phyloP scores from a whole-genome alignment of 495 filamentous ascomycete genomes.

The Lasiosphaeriaceae sp. region DNA sequence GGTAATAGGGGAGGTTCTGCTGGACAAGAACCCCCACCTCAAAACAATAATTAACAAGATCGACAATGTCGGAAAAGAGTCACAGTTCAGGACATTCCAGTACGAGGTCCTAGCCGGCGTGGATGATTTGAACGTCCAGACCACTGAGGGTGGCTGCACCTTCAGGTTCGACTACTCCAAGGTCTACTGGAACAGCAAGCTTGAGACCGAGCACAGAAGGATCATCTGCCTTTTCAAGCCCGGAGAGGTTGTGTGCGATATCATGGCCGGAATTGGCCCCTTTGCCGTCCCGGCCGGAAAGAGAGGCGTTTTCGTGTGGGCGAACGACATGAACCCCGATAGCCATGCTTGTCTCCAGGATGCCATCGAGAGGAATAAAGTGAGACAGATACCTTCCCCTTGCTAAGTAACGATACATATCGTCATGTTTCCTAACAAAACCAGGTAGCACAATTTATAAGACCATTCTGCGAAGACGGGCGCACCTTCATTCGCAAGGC shows the following conservation, averaged over 20 bases:
- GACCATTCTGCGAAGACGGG: slow-evolving; percentile 75
- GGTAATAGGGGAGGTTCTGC: slow-evolving; percentile 74
- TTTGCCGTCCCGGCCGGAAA: slow-evolving; percentile 92
- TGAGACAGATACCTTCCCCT: slow-evolving; percentile 30
- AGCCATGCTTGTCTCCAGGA: slow-evolving; percentile 67
- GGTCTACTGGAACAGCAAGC: slow-evolving; percentile 94
- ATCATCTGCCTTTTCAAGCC: slow-evolving; percentile 72
- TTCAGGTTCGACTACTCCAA: slow-evolving; percentile 76
- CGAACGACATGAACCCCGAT: slow-evolving; percentile 94
- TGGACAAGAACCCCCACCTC: slow-evolving; percentile 78
- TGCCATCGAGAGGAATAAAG: slow-evolving; percentile 75
- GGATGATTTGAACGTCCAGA: slow-evolving; percentile 73
- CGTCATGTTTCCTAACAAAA: not conserved
- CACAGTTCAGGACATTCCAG: slow-evolving; percentile 84
- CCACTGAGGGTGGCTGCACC: slow-evolving; percentile 58
- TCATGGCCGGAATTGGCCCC: slow-evolving; percentile 96
- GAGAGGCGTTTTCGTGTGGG: slow-evolving; percentile 89
- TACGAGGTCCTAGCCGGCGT: slow-evolving; percentile 88
- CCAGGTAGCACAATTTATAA: slow-evolving; percentile 68
- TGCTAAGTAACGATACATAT: too few species aligned
- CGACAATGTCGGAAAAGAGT: slow-evolving; percentile 78
- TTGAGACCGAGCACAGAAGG: slow-evolving; percentile 83
- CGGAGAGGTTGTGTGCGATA: slow-evolving; percentile 88
- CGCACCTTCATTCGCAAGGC: slow-evolving; percentile 70
- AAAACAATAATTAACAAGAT: slow-evolving; percentile 94